A percentile compares a stretch with the other conserved stretches of the same genome.
Conservation (phyloP, 2,329 filamentous ascomycete genomes). For the Calonectria henricotiae region DNA sequence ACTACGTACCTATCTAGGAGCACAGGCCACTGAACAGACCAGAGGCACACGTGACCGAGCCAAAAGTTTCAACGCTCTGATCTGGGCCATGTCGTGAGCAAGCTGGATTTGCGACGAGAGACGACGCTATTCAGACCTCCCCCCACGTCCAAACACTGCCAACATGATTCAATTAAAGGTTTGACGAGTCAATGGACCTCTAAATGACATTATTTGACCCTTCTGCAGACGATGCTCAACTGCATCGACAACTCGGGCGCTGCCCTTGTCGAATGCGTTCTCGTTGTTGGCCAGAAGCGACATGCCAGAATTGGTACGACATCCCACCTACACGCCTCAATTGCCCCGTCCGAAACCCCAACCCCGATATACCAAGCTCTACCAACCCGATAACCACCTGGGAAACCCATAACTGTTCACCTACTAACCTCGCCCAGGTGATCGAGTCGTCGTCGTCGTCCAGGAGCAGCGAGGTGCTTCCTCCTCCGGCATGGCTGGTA, state of each 20-base stretch:
- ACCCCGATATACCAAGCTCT: neutral
- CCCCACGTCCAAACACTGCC: slow-evolving; percentile 51
- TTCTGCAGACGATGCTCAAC: slow-evolving; percentile 88
- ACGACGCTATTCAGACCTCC: slow-evolving; percentile 48
- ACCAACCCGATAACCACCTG: neutral
- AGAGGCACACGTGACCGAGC: slow-evolving; percentile 47
- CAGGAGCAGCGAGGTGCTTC: slow-evolving; percentile 93
- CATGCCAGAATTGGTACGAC: slow-evolving; percentile 88
- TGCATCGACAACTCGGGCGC: slow-evolving; percentile 99
- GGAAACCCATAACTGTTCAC: too few species aligned
- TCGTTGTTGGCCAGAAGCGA: slow-evolving; percentile 91
- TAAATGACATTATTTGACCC: slow-evolving; percentile 23
- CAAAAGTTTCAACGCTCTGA: slow-evolving; percentile 50
- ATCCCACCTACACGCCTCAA: slow-evolving; percentile 12
- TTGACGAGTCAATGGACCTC: neutral
- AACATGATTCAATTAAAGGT: slow-evolving; percentile 96
- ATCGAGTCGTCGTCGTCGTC: slow-evolving; percentile 97
- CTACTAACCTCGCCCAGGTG: slow-evolving; percentile 73
- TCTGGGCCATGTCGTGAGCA: slow-evolving; percentile 42
- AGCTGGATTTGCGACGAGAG: slow-evolving; percentile 44
- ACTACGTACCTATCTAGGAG: neutral
- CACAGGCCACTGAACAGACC: neutral
- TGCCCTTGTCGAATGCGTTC: slow-evolving; percentile 95
- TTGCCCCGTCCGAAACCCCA: slow-evolving; percentile 23
- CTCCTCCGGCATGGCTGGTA: slow-evolving; percentile 80